Conservation (phyloP, 1,284 basidiomycete genomes). For the Ceratobasidium sp. region DNA sequence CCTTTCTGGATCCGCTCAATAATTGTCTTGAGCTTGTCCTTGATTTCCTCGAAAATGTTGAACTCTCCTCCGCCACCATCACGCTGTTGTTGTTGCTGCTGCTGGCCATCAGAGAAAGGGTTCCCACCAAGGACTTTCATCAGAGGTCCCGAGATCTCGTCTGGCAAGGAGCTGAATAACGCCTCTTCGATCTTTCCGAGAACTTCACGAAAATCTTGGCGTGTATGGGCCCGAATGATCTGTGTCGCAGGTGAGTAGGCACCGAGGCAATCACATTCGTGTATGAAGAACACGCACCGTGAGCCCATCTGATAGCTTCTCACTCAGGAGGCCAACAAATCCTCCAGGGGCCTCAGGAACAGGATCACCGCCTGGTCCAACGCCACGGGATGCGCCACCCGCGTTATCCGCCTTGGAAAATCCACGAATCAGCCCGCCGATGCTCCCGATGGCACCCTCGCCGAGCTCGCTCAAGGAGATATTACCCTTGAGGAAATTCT, state of each 20-base stretch:
- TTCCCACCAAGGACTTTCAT: constrained; percentile 45
- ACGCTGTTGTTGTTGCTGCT: constrained; percentile 12
- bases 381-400: constrained; percentile 24
- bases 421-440: constrained; percentile 33
- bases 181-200: constrained; percentile 45
- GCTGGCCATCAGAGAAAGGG: constrained; percentile 39
- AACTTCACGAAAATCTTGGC: constrained; percentile 43
- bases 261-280: background rate
- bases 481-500: constrained; percentile 44
- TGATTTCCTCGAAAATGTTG: constrained; percentile 44
- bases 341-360: constrained; percentile 35
- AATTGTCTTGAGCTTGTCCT: constrained; percentile 45
- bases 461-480: constrained; percentile 44
- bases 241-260: background rate
- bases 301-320: constrained; percentile 45
- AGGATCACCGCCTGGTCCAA: background rate
- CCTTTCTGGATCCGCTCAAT: constrained; percentile 45
- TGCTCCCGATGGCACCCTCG: constrained; percentile 36
- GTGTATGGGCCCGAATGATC: constrained; percentile 43
- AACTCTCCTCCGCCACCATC: constrained; percentile 18
- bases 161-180: constrained; percentile 44
- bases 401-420: constrained; percentile 29
- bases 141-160: constrained; percentile 42
- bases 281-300: constrained; percentile 14
- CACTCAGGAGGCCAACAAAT: constrained; percentile 39